Evolutionary conservation across 192 early-diverging fungal genomes (phyloP).

Genomic region (Backusella morwellensis): DNA sequence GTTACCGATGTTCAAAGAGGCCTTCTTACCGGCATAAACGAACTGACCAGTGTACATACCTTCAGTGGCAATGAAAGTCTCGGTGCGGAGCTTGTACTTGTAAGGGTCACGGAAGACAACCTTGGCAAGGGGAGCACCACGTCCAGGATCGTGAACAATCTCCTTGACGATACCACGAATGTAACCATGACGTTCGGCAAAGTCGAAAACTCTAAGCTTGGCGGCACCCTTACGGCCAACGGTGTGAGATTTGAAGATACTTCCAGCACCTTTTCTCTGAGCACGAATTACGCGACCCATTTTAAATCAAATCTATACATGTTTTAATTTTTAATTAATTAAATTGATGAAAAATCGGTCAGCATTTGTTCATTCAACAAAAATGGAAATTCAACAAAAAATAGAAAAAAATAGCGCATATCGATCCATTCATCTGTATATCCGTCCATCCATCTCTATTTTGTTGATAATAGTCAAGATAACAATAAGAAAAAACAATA

Average conservation of each 20-base stretch:
- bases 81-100: conserved; percentile 79
- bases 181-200: conserved; percentile 96
- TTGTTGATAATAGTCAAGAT: background rate
- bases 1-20: conserved; percentile 90
- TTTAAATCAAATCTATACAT: conserved; percentile 24
- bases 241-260: conserved; percentile 97
- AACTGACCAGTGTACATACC: conserved; percentile 99
- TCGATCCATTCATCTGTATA: background rate
- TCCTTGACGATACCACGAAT: conserved; percentile 97
- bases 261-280: conserved; percentile 94
- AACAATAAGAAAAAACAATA: background rate
- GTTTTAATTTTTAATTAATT: background rate
- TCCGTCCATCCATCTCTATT: background rate
- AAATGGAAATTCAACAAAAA: background rate
- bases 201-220: conserved; percentile 93
- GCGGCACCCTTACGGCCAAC: conserved; percentile 94
- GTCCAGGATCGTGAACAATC: conserved; percentile 98
- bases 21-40: conserved; percentile 98
- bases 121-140: conserved; percentile 95
- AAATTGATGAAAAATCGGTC: conserved; percentile 3
- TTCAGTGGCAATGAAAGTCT: conserved; percentile 97
- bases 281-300: conserved; percentile 99
- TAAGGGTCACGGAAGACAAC: conserved; percentile 39
- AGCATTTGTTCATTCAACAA: background rate
- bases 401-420: background rate